Base-by-base conservation (phyloP, 2,329 filamentous ascomycete species). In the Alternaria gansuensis region DNA sequence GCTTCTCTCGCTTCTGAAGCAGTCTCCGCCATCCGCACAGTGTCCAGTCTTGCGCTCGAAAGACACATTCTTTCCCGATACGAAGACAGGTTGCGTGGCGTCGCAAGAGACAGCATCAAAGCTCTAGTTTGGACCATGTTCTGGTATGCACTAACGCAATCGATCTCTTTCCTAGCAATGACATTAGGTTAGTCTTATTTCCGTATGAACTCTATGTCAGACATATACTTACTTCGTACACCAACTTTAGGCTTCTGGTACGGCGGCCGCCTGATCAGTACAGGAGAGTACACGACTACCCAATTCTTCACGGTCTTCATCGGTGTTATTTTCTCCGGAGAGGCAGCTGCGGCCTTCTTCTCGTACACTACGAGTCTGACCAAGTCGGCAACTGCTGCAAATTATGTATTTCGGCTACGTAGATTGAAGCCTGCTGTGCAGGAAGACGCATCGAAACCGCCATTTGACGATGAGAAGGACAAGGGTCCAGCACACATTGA, bases 301-400 rank as follows among this genome's bases (percentile, higher is more conserved):
- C 90, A 93, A 67, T 98, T 98, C 84, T 98, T 97, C 80, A 83
- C 97, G 45, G 93, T 91, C 71, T 97, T 97, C 79, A 88, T 89
- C 60, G 85, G 63, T 8, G 66, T 69, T 0, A 63, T 70, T 14
- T 69, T 70, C 50, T 66, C 63, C 8, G 66, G 66, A 45, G 63
- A 72, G 77, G 95, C 93, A 4, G 94, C 94, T 1, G 94, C 94
- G 7, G 90, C 88, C 0, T 90, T 98, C 69, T 98, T 98, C 80
- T 91, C 90, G 0, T 97, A 97, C 72, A 92, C 94, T 0, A 93
- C 94, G 0, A 94, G 97, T 69, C 96, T 98, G 91, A 92, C 93
- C 66, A 98, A 98, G 80, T 93, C 95, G 0, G 83, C 97, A n/a
- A 90, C 93, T 57, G 91, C 94, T 1, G 92, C 93, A 3, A 82